These are phyloP conservation scores for Venturiaceae sp. DNA, from an alignment of 2,329 filamentous ascomycete genomes.

Conservation along the genomic window DNA sequence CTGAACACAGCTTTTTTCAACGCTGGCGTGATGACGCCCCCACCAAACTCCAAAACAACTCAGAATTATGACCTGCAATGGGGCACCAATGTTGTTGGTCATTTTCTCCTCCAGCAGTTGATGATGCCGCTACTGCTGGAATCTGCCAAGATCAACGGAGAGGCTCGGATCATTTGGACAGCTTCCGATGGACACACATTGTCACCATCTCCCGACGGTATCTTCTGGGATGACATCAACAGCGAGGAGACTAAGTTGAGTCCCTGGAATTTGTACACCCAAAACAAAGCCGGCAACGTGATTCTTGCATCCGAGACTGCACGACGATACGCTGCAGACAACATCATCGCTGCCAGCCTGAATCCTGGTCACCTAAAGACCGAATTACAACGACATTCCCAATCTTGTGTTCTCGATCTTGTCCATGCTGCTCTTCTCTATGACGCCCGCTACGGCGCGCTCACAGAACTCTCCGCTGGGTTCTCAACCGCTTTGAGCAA, in stretches of 20 bases:
- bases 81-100: constrained; percentile 9
- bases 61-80: constrained; percentile 9
- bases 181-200: constrained; percentile 2
- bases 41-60: no score
- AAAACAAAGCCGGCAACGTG: constrained; percentile 1
- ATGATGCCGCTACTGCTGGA: constrained; percentile 2
- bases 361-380: constrained; percentile 5
- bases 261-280: not conserved
- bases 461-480: no score
- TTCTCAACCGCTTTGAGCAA: no score
- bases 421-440: no score
- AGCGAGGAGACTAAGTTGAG: not conserved
- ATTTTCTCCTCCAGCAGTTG: constrained; percentile 5
- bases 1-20: no score
- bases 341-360: not conserved
- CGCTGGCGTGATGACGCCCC: no score
- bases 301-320: constrained; percentile 1
- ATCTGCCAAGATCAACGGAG: not conserved
- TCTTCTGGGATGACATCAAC: not conserved
- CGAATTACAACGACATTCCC: not conserved
- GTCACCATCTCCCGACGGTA: not conserved
- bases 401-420: no score
- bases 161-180: constrained; percentile 8
- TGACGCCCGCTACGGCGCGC: no score
- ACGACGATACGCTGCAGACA: not conserved